Percentiles rank a stretch among this genome's conserved stretches.
Evolutionary conservation across 169 alveolate species (phyloP).

Genomic region (Plasmodium coatneyi): DNA sequence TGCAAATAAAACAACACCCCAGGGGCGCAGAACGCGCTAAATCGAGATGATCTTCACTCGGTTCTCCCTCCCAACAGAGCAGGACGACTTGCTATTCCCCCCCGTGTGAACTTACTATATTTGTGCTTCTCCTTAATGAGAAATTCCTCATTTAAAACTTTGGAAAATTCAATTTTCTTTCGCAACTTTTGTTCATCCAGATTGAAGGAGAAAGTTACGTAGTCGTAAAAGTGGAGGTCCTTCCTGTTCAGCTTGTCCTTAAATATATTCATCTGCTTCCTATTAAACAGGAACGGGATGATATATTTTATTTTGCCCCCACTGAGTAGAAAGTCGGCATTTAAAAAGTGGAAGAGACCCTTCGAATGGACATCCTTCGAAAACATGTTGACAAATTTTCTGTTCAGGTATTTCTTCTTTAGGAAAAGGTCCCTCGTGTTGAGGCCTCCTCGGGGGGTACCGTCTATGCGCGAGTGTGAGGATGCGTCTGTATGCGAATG

Average conservation of each 20-base stretch:
- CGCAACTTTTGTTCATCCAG: conserved; percentile 6
- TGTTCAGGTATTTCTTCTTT: conserved; percentile 24
- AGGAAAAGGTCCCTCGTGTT: conserved; percentile 4
- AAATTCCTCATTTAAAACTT: conserved; percentile 36
- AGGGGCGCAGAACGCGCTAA: background rate
- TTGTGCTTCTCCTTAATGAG: conserved; percentile 52
- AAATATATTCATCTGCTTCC: conserved; percentile 23
- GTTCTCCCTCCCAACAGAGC: background rate
- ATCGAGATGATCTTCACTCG: conserved; percentile 24
- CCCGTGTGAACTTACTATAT: conserved; percentile 21
- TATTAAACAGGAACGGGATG: conserved; percentile 3
- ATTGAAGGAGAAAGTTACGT: conserved; percentile 24
- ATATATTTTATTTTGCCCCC: conserved; percentile 45
- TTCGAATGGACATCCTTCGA: conserved; percentile 30
- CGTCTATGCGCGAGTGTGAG: background rate
- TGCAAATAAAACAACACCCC: background rate
- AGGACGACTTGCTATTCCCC: background rate
- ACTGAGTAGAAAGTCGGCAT: conserved; percentile 37
- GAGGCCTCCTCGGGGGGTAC: background rate
- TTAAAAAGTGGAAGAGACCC: conserved; percentile 42
- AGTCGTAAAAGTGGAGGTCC: conserved; percentile 22
- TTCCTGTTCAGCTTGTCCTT: conserved; percentile 20
- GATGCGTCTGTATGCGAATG: background rate
- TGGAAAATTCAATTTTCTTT: conserved; percentile 24
- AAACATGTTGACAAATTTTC: conserved; percentile 48